A percentile compares a stretch with the other conserved stretches of the same genome.
Conservation (phyloP, 1,284 basidiomycete species). For the Thelephora terrestris region DNA sequence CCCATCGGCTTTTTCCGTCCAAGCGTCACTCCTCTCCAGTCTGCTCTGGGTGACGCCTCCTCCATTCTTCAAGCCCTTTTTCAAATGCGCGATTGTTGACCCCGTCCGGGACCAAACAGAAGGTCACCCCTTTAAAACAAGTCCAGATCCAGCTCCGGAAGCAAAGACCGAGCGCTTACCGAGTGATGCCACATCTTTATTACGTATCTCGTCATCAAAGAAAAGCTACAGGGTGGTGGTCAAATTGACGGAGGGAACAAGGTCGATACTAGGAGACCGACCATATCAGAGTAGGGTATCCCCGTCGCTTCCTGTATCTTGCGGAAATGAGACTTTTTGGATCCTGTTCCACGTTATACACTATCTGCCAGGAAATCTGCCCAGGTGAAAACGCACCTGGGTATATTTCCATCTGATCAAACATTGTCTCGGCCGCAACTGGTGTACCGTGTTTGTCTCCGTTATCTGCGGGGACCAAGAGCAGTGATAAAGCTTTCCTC, state of each 20-base stretch:
- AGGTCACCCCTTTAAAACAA: slow-evolving; percentile 52
- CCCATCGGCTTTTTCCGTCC: neutral
- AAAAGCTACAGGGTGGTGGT: slow-evolving; percentile 45
- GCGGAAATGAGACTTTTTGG: slow-evolving; percentile 76
- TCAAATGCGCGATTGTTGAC: slow-evolving; percentile 47
- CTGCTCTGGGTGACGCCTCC: slow-evolving; percentile 28
- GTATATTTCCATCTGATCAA: slow-evolving; percentile 80
- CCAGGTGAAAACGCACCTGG: slow-evolving; percentile 38
- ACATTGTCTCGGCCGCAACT: slow-evolving; percentile 53
- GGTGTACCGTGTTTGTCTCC: slow-evolving; percentile 28
- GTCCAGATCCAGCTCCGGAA: neutral
- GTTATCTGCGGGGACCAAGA: slow-evolving; percentile 47
- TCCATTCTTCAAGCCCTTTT: slow-evolving; percentile 53
- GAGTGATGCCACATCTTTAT: slow-evolving; percentile 65
- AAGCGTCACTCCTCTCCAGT: neutral
- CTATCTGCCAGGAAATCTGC: neutral
- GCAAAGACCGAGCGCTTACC: slow-evolving; percentile 27
- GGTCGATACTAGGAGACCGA: slow-evolving; percentile 19
- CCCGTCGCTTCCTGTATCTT: slow-evolving; percentile 68
- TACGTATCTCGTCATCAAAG: slow-evolving; percentile 75
- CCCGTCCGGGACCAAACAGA: slow-evolving; percentile 46
- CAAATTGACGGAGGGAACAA: slow-evolving; percentile 1
- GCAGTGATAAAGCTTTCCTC: slow-evolving; percentile 58
- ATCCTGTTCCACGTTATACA: slow-evolving; percentile 35
- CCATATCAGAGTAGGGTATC: slow-evolving; percentile 80